Percentiles rank a stretch among this genome's conserved stretches.
Evolutionary conservation across 345 rosid species (phyloP).

Genomic region (Ceriops decandra): DNA sequence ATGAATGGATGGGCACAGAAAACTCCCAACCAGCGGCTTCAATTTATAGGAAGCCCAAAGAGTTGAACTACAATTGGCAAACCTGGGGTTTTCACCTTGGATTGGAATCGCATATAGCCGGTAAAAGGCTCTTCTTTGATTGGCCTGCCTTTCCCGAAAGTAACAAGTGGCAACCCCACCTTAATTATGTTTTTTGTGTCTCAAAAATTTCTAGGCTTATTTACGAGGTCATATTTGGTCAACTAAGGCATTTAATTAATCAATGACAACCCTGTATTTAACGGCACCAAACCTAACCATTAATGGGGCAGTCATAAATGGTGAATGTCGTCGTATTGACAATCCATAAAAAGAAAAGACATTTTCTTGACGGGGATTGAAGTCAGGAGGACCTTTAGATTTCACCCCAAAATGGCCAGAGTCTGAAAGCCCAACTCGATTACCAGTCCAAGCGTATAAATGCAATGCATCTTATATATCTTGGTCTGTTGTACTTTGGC

Average conservation of each 20-base stretch:
- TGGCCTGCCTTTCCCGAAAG: constrained; percentile 8
- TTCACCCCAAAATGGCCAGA: too few relatives aligned
- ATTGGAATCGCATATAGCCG: constrained; percentile 14
- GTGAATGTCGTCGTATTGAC: too few relatives aligned
- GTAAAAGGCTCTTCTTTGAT: background rate
- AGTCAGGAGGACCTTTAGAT: too few relatives aligned
- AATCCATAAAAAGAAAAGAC: too few relatives aligned
- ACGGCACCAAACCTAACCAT: background rate
- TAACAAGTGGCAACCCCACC: constrained; percentile 8
- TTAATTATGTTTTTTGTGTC: background rate
- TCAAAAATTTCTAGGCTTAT: background rate
- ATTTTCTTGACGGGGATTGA: too few relatives aligned
- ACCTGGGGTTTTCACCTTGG: constrained; percentile 11
- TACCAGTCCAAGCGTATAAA: too few relatives aligned
- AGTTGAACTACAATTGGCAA: constrained; percentile 1
- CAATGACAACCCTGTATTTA: background rate
- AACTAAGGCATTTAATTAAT: background rate
- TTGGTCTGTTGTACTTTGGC: too few relatives aligned
- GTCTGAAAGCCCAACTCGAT: too few relatives aligned
- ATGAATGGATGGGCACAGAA: constrained; percentile 8
- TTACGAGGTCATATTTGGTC: constrained; percentile 10
- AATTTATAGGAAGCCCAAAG: constrained; percentile 8
- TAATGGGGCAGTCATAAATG: too few relatives aligned
- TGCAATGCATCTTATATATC: too few relatives aligned
- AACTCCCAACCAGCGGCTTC: background rate